Conservation (phyloP, 164 flowering plant genomes). For the Brasenia schreberi region DNA sequence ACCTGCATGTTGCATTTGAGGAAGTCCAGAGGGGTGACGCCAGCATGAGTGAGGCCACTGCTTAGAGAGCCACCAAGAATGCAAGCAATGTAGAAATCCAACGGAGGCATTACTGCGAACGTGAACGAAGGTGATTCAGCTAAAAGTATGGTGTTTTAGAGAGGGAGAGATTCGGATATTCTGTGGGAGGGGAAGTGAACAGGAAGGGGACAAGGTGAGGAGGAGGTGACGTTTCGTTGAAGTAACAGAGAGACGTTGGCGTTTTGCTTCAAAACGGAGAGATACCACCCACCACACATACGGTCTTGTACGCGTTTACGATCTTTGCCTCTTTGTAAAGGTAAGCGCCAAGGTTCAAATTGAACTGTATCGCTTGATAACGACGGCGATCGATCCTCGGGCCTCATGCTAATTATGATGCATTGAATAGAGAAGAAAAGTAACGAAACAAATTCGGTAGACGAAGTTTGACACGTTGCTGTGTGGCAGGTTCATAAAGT, state of each 20-base stretch:
- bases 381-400: too few relatives aligned
- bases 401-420: too few relatives aligned
- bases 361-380: too few relatives aligned
- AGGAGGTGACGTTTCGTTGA: background rate
- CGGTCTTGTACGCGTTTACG: too few relatives aligned
- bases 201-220: background rate
- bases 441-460: too few relatives aligned
- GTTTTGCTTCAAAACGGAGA: background rate
- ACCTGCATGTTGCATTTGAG: conserved; percentile 3
- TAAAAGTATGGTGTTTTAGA: background rate
- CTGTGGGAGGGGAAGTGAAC: background rate
- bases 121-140: background rate
- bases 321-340: too few relatives aligned
- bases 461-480: too few relatives aligned
- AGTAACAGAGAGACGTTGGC: background rate
- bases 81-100: conserved; percentile 3
- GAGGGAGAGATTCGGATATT: background rate
- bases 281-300: too few relatives aligned
- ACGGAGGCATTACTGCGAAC: background rate
- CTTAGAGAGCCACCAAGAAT: conserved; percentile 1
- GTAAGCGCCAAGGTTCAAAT: too few relatives aligned
- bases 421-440: too few relatives aligned
- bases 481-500: too few relatives aligned
- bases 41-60: conserved; percentile 2
- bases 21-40: conserved; percentile 2